Percentiles rank a stretch among this genome's conserved stretches.
phyloP scores from a whole-genome alignment of 2,329 filamentous ascomycete genomes.

The Neonectria faginata region DNA sequence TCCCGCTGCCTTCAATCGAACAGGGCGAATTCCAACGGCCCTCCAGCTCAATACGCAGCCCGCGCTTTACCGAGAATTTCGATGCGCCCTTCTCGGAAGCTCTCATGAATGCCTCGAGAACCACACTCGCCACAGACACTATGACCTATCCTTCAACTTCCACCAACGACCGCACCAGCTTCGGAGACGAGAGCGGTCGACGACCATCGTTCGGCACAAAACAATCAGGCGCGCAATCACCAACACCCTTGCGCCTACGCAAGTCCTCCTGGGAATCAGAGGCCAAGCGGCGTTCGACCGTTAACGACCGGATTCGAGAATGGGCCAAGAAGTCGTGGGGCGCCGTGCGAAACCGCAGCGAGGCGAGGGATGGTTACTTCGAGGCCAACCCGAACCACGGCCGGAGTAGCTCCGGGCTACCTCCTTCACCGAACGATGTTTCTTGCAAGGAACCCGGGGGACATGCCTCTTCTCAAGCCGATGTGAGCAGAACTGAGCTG shows the following conservation, averaged over 20 bases:
- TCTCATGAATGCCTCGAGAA: constrained; percentile 49
- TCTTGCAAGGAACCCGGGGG: constrained; percentile 34
- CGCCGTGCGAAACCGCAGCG: constrained; percentile 42
- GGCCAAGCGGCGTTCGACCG: constrained; percentile 44
- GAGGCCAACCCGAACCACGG: constrained; percentile 29
- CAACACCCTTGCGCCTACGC: constrained; percentile 39
- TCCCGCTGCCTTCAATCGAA: constrained; percentile 44
- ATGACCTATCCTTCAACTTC: constrained; percentile 44
- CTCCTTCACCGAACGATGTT: constrained; percentile 34
- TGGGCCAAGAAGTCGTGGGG: constrained; percentile 52
- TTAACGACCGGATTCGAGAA: constrained; percentile 50
- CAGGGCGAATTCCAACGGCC: constrained; percentile 38
- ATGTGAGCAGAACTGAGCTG: constrained; percentile 33
- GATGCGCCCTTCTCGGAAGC: constrained; percentile 54
- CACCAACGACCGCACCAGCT: constrained; percentile 41
- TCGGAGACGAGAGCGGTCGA: constrained; percentile 40
- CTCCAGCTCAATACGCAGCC: constrained; percentile 42
- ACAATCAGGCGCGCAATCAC: constrained; percentile 10
- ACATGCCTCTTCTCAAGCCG: constrained; percentile 26
- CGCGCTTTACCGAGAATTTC: constrained; percentile 54
- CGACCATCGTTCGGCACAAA: constrained; percentile 27
- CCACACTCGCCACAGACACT: constrained; percentile 44
- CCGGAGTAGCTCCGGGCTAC: constrained; percentile 34
- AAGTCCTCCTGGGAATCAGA: constrained; percentile 47
- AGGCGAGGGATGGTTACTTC: constrained; percentile 41